Base-by-base conservation (phyloP, 163 green algal species). In the Chloroidium sp. region DNA sequence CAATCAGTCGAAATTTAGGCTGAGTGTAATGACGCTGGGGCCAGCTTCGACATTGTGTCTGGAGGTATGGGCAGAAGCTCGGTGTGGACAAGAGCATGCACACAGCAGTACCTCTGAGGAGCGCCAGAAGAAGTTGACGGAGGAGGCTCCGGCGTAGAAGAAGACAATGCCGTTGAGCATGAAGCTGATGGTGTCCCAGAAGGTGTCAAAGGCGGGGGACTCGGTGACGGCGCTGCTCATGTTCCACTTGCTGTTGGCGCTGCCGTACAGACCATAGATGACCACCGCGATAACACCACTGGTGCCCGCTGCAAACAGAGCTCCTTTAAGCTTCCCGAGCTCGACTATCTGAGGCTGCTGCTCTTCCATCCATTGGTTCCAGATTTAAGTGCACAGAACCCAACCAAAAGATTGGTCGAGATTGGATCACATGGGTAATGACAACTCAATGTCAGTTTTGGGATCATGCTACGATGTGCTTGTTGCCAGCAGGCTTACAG, bases 111-210 rank as follows among this genome's bases (percentile, higher is more conserved):
- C 36, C 36, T 36, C 36, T 36, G 36, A 36, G 61, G 77, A 92
- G 78, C 87, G 83, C 59, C 90, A 78, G n/a, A 92, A 90, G 87
- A 95, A 96, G 83, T 96, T 95, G 64, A 92, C 87, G 2, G 85
- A 80, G 12, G 80, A 86, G 1, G 88, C 85, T 1, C 92, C 92
- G 59, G 90, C 90, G 69, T 92, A 96, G 88, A 96, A 96, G 83
- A 96, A 96, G 14, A 96, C 91, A 14, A 95, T 85, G 62, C 91
- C 89, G 82, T 95, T 95, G 76, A 89, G 83, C 59, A 86, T 78
- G 72, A 92, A 90, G n/a, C 81, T 83, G 2, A 91, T 69, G 1
- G 92, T 89, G 61, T 92, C 82, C 90, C 90, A 96, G 81, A 95
- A 96, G 68, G 83, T 72, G 8, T 86, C 79, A 76, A 86, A 86